Evolutionary conservation across 1,139 yeast genomes (phyloP), one percentile per base, ranked within the genome.

Genomic region (Lipomyces yarrowii): DNA sequence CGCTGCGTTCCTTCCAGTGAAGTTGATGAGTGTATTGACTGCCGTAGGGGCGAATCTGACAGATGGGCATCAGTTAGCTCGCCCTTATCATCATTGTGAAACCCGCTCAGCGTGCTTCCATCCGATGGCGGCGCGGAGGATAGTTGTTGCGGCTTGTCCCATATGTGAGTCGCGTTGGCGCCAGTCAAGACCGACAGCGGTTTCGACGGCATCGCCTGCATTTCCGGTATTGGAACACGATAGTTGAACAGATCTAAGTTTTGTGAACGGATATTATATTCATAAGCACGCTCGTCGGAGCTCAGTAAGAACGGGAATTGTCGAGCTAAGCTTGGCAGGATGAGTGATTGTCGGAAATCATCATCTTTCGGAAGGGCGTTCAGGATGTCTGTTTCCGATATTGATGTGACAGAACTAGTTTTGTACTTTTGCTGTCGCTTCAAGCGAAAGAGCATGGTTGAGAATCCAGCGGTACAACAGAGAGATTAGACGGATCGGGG

Each of bases 351-450:
- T 10, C 65, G 58, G 37, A 64, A 54, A n/a, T 42, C 37, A 10
- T 57, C 65, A 4, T 56, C 56, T 13, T 32, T 30, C 23, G 67
- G 67, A 21, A 64, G 58, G 13, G 65, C 64, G 33, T 59, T 55
- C 8, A 55, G 15, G 7, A 59, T 59, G 18, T 59, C 61, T 18
- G 3, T 23, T 23, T 59, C 63, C n/a, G 61, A 52, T 21, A 55
- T 30, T 18, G 55, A 11, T 15, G 58, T 15, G 58, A n/a, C 11
- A 32, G 21, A 7, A 3, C 4, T 15, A 8, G 6, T 5, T 23
- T 13, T 26, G 15, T 11, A n/a, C 13, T 32, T 32, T 21, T n/a
- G 42, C 15, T 26, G 30, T 39, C 37, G 42, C 30, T 55, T 55
- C 57, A 5, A 15, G 37, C 42, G 37, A n/a, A 55, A 32, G 39